Base-by-base conservation (phyloP, 73 alveolate genomes). In the Paramecium pentaurelia region DNA sequence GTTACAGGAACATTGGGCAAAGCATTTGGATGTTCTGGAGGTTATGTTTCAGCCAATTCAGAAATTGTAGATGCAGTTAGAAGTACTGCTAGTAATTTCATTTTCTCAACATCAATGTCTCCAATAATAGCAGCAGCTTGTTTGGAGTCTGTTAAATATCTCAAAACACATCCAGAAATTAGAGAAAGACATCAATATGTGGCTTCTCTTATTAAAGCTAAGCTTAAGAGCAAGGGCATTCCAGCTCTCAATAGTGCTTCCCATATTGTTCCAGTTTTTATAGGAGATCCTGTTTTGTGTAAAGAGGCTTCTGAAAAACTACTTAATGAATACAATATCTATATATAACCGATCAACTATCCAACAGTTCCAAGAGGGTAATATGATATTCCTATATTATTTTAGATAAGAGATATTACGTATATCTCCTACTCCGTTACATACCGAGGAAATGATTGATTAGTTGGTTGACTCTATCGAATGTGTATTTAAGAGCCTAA, bases 21-120 rank as follows among this genome's bases (percentile, higher is more conserved):
- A 86, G 98, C 96, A 4, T 90, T 95, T 70, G 98, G 98, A n/a
- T 96, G 95, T 54, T 94, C 77, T 83, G 98, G 98, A 28, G 98
- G 98, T 7, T 96, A 96, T 77, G 58, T 96, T 2, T 96, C 97
- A 77, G 97, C 94, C 2, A 60, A 44, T 28, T 1, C 95, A 45
- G 34, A 54, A 20, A 42, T 95, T 4, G 87, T 96, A 16, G 98
- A 96, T 84, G 85, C 94, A 20, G 86, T 96, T 12, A 70, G 98
- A 45, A 54, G 94, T 60, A 77, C 86, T 49, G 97, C 96, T 5
- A 92, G 96, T 16, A 95, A 95, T 32, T 96, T 96, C 85, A 96
- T 96, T 11, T 96, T 96, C 70, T 94, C 97, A 14, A 96, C 98
- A 2, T 93, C 97, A 0, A 85, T 96, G 68, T 96, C 98, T 36